A percentile compares a stretch with the other conserved stretches of the same genome.
Evolutionary conservation across 176 grass and related monocot species (phyloP).

Genomic region (Carex parvula): DNA sequence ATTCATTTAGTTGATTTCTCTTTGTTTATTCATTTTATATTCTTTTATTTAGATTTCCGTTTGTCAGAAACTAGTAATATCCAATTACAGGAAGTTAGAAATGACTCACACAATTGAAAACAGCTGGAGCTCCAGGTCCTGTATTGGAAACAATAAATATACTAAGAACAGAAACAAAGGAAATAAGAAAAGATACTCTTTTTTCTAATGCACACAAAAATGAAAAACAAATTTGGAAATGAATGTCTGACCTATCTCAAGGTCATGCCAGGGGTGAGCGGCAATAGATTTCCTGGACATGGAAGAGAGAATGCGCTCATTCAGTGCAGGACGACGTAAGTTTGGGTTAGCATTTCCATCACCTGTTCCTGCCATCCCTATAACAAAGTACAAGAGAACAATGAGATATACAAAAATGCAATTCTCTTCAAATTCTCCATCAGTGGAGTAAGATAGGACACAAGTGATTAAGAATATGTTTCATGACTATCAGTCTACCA

Average conservation of each 20-base stretch:
- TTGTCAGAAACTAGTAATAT: background rate
- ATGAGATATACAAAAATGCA: conserved; percentile 26
- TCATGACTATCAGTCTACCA: background rate
- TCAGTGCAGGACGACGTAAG: conserved; percentile 45
- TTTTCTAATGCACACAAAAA: background rate
- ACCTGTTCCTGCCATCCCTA: conserved; percentile 61
- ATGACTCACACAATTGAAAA: conserved; percentile 95
- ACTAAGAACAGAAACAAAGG: conserved; percentile 12
- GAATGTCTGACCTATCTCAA: conserved; percentile 73
- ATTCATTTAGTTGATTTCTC: background rate
- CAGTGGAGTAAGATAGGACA: background rate
- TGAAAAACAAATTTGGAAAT: conserved; percentile 4
- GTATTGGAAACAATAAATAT: conserved; percentile 30
- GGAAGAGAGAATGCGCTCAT: conserved; percentile 86
- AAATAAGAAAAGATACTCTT: conserved; percentile 9
- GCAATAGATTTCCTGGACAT: conserved; percentile 73
- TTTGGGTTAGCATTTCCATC: conserved; percentile 21
- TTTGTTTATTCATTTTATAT: conserved; percentile 3
- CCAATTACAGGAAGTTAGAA: conserved; percentile 19
- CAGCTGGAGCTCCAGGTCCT: conserved; percentile 84
- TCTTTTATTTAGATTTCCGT: conserved; percentile 17
- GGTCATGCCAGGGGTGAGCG: conserved; percentile 96
- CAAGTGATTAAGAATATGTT: background rate
- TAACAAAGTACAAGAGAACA: conserved; percentile 18
- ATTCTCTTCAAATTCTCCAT: background rate